Evolutionary conservation across 768 basidiomycete genomes (phyloP), one percentile per base, ranked within the genome.

Genomic region (Auricularia cornea): DNA sequence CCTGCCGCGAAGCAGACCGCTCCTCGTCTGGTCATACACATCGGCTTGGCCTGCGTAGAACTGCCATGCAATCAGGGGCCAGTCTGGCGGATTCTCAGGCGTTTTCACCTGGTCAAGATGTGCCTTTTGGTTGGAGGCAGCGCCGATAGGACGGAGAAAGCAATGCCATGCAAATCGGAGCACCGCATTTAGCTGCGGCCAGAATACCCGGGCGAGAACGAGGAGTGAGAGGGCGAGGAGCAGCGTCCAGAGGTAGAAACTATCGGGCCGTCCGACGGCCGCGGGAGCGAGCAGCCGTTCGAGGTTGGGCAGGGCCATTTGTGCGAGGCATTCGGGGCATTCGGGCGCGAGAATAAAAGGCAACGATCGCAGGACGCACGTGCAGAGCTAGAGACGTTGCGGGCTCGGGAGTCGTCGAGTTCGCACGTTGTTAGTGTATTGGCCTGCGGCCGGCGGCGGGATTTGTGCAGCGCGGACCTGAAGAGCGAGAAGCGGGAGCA

Each of bases 41-140:
- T 83, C 80, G 2, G 88, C 88, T 70, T 90, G 88, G 6, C 84
- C 84, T 57, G 77, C 71, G 70, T 89, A 89, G 71, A 90, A 89
- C 76, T 84, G 54, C 11, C 10, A 20, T 6, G 3, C 60, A 16
- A 18, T 26, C 4, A 38, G 32, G 10, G 2, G 28, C 33, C 31
- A 14, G 26, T 3, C 33, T 12, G 32, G 2, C 14, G 23, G 28
- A 10, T 38, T 38, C 35, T 38, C 35, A 38, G 8, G 35, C 35
- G 35, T 38, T 26, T 67, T 51, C 63, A 80, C 81, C 74, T 81
- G 76, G 59, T 81, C 79, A 6, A 82, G 72, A 60, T 79, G 77
- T 29, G 74, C 72, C 56, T 76, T 76, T 67, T 82, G 81, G 63
- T 80, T 76, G 3, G 69, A 70, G 2, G 68, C 54, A 11, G 11